These are phyloP conservation scores for Candida insectalens DNA, from an alignment of 805 yeast species.

Conservation along the genomic window DNA sequence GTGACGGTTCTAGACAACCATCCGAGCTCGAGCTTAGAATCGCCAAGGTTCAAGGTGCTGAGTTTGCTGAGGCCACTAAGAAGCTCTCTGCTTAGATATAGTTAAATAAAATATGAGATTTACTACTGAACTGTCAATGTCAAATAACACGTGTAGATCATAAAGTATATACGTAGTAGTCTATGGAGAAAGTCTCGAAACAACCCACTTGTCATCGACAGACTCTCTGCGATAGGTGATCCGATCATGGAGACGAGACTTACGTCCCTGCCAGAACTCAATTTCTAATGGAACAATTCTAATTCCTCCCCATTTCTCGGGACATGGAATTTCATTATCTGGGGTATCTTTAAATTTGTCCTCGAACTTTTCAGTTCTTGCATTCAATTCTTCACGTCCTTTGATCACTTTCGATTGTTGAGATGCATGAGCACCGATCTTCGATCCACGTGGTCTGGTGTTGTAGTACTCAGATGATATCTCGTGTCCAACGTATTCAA, in stretches of 20 bases:
- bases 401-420: conserved; percentile 66
- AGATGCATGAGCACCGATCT: conserved; percentile 95
- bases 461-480: conserved; percentile 70
- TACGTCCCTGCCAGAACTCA: conserved; percentile 97
- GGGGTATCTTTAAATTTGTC: conserved; percentile 43
- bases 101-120: background rate
- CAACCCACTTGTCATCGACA: conserved; percentile 44
- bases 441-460: conserved; percentile 87
- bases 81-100: conserved; percentile 7
- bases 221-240: conserved; percentile 55
- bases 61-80: conserved; percentile 40
- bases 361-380: conserved; percentile 34
- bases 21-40: conserved; percentile 51
- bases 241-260: conserved; percentile 84
- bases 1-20: conserved; percentile 68
- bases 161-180: background rate
- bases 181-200: conserved; percentile 63
- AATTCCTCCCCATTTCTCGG: conserved; percentile 94
- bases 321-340: conserved; percentile 72
- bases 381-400: conserved; percentile 55
- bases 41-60: conserved; percentile 59
- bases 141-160: background rate
- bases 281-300: conserved; percentile 80
- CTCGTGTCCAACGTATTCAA: conserved; percentile 64
- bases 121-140: background rate